Evolutionary conservation across 2,329 filamentous ascomycete species (phyloP).

Genomic region (Cordyceps cateniannulata): DNA sequence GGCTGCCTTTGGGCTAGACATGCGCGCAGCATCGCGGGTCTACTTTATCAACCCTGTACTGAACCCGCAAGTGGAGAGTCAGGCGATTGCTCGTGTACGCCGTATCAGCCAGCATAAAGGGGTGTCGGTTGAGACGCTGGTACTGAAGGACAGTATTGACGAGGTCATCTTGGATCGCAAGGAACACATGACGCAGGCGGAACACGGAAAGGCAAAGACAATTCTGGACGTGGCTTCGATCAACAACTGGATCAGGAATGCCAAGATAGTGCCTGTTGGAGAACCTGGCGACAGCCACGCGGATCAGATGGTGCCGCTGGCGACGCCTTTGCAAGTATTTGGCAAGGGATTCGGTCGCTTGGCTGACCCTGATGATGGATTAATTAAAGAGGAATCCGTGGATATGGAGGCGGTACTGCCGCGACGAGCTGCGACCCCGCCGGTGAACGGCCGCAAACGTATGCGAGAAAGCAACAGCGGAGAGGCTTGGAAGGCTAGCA

Average conservation of each 20-base stretch:
- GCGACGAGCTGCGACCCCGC: not conserved
- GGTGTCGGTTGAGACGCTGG: slow-evolving; percentile 80
- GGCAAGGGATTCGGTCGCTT: slow-evolving; percentile 39
- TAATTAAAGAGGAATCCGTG: slow-evolving; percentile 26
- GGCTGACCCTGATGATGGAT: slow-evolving; percentile 39
- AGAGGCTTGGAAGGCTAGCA: not conserved
- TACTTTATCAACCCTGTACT: slow-evolving; percentile 88
- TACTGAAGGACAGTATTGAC: slow-evolving; percentile 74
- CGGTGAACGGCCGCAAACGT: not conserved
- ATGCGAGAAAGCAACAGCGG: not conserved
- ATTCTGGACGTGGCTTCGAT: slow-evolving; percentile 53
- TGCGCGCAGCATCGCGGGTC: slow-evolving; percentile 74
- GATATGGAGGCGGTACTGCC: not conserved
- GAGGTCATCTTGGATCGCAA: slow-evolving; percentile 73
- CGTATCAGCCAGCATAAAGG: slow-evolving; percentile 75
- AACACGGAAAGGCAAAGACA: slow-evolving; percentile 48
- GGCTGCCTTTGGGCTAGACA: slow-evolving; percentile 81
- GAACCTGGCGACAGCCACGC: slow-evolving; percentile 25
- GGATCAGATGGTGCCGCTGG: slow-evolving; percentile 43
- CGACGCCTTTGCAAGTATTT: slow-evolving; percentile 43
- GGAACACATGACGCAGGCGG: slow-evolving; percentile 65
- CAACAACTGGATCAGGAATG: slow-evolving; percentile 53
- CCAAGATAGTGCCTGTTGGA: slow-evolving; percentile 34
- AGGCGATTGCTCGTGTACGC: slow-evolving; percentile 85
- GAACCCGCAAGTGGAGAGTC: slow-evolving; percentile 76